A percentile compares a stretch with the other conserved stretches of the same genome.
Conservation (phyloP, 805 yeast genomes). For the Candida koratica region DNA sequence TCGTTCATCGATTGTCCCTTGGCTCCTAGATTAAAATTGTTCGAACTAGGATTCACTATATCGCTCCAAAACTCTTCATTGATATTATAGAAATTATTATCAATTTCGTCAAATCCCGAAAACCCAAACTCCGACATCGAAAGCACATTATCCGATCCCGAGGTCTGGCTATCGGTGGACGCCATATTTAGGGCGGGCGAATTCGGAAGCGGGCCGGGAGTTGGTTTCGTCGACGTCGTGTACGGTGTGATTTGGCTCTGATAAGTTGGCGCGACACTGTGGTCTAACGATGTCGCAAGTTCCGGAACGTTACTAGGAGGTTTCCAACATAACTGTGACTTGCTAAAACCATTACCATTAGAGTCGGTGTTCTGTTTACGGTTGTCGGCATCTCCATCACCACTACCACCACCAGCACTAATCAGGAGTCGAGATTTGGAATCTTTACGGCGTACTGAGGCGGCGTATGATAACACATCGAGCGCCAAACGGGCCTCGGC, state of each 20-base stretch:
- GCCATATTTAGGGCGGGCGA: slow-evolving; percentile 1
- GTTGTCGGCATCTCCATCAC: not conserved
- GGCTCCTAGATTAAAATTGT: slow-evolving; percentile 32
- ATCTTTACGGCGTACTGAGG: slow-evolving; percentile 22
- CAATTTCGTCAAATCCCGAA: slow-evolving; percentile 25
- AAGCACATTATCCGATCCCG: slow-evolving; percentile 2
- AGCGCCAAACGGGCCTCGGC: slow-evolving; percentile 22
- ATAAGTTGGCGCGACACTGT: not conserved
- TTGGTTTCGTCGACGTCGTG: not conserved
- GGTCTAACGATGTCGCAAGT: not conserved
- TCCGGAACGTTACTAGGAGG: not conserved
- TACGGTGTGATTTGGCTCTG: not conserved
- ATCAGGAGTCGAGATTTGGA: not conserved
- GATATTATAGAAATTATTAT: slow-evolving; percentile 49
- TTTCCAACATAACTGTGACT: not conserved
- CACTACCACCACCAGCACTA: not conserved
- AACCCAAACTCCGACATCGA: slow-evolving; percentile 8
- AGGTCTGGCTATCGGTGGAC: slow-evolving; percentile 2
- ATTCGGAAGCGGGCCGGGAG: not conserved
- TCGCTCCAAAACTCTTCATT: slow-evolving; percentile 76
- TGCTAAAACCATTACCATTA: not conserved
- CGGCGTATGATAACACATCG: slow-evolving; percentile 41
- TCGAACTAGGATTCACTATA: slow-evolving; percentile 34
- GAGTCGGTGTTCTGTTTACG: not conserved
- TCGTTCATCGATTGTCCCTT: slow-evolving; percentile 20